These are phyloP conservation scores for Cystodermella granulosa DNA, from an alignment of 1,284 basidiomycete species.

Conservation along the genomic window DNA sequence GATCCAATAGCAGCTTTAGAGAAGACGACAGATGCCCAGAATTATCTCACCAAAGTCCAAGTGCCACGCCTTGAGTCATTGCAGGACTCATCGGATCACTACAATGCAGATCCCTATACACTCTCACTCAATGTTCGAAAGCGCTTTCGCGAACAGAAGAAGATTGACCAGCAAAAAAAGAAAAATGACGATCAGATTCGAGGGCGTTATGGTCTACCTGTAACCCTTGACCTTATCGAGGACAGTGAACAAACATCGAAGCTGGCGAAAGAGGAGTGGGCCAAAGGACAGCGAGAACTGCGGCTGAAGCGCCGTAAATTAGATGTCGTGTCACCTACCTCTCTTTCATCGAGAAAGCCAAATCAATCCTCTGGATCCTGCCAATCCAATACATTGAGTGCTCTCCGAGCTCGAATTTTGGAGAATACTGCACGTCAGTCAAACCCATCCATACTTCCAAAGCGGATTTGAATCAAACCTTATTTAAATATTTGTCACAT, in stretches of 20 bases:
- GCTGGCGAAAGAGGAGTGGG: conserved; percentile 62
- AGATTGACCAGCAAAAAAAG: conserved; percentile 61
- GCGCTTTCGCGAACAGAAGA: conserved; percentile 82
- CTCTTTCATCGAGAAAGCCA: conserved; percentile 14
- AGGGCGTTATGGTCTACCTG: conserved; percentile 68
- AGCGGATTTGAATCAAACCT: no score
- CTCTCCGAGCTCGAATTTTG: conserved; percentile 54
- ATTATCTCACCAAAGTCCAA: conserved; percentile 65
- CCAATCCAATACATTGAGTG: conserved; percentile 36
- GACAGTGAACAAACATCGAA: conserved; percentile 54
- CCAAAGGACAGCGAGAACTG: conserved; percentile 44
- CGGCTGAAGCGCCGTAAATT: conserved; percentile 40
- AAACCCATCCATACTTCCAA: no score
- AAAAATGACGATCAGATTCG: conserved; percentile 66
- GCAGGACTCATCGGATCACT: conserved; percentile 65
- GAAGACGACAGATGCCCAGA: conserved; percentile 75
- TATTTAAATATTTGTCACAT: no score
- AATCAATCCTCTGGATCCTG: conserved; percentile 12
- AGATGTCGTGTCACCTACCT: no score
- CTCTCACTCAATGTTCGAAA: conserved; percentile 72
- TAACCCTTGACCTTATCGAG: conserved; percentile 53
- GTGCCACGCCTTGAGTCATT: conserved; percentile 76
- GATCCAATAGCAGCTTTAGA: conserved; percentile 88
- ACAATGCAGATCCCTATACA: conserved; percentile 79
- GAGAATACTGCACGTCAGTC: conserved; percentile 49